Evolutionary conservation across 2,329 filamentous ascomycete species (phyloP), one percentile per base, ranked within the genome.

Genomic region (Diplocarpon rosae): DNA sequence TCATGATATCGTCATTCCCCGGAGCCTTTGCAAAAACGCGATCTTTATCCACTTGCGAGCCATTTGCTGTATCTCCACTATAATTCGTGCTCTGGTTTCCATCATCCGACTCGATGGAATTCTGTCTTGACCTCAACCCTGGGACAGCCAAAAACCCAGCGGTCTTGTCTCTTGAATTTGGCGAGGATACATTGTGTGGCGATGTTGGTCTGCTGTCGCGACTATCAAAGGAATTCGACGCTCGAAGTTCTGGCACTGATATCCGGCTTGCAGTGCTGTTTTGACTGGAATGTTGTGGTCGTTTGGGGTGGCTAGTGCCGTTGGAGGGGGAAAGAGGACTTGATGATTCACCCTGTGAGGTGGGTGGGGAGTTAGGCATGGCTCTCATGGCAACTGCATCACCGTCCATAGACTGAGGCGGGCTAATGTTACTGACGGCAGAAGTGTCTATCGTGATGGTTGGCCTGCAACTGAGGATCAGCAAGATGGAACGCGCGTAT

Each of bases 171-270:
- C 67, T 72, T 15, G 68, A 63, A 10, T 71, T 70, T 2, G 79
- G 78, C 10, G 79, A 81, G 0, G 77, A 82, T 33, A 83, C 64
- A 63, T 83, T 82, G 59, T 83, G 79, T 5, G 78, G 76, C 33
- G 79, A 83, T 2, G 73, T 79, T 10, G 79, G 79, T 54, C 77
- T 67, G 55, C 75, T 78, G 37, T 76, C 75, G 50, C 69, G 67
- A 52, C 69, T 75, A 32, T 82, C 78, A 45, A 78, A 79, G 12
- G 76, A 79, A 40, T 63, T 67, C 41, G 71, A 67, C 14, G 68
- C 67, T 45, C 71, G 70, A 37, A 72, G 59, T 52, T 80, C 75
- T 1, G 70, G 52, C 45, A 58, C 54, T 14, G 59, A 61, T 44
- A 53, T 53, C 28, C 46, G 48, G 41, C 58, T 59, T 30, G 49